phyloP scores from a whole-genome alignment of 208 protist genomes.

The Naegleria lovaniensis region DNA sequence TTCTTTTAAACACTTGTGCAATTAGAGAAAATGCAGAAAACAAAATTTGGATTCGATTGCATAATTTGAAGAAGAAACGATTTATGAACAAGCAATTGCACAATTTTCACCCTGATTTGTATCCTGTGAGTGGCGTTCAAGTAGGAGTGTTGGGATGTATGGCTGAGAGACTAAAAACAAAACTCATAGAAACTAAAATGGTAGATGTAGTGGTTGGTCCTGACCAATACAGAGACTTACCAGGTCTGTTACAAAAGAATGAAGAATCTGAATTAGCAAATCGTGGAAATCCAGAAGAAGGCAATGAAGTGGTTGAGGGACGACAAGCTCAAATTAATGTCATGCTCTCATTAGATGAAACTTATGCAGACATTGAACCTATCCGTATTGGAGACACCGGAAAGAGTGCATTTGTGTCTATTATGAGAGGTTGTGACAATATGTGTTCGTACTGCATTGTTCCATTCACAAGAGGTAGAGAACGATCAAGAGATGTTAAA shows the following conservation, averaged over 20 bases:
- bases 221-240: slow-evolving; percentile 67
- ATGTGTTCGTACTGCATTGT: slow-evolving; percentile 80
- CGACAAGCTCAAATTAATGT: slow-evolving; percentile 54
- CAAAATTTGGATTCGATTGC: slow-evolving; percentile 63
- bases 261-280: background rate
- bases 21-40: slow-evolving; percentile 69
- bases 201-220: slow-evolving; percentile 69
- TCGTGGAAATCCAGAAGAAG: background rate
- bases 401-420: slow-evolving; percentile 45
- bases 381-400: slow-evolving; percentile 38
- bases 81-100: background rate
- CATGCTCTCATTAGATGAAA: slow-evolving; percentile 65
- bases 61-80: slow-evolving; percentile 27
- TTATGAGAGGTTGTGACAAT: slow-evolving; percentile 76
- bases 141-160: slow-evolving; percentile 63
- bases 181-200: slow-evolving; percentile 56
- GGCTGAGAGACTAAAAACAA: slow-evolving; percentile 65
- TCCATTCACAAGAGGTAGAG: slow-evolving; percentile 65
- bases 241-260: slow-evolving; percentile 46
- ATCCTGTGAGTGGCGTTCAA: slow-evolving; percentile 7
- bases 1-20: slow-evolving; percentile 74
- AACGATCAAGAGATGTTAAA: slow-evolving; percentile 45
- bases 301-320: slow-evolving; percentile 27
- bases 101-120: background rate
- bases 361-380: slow-evolving; percentile 69